Evolutionary conservation across 2,329 filamentous ascomycete genomes (phyloP).

Genomic region (Didymella keratinophila): DNA sequence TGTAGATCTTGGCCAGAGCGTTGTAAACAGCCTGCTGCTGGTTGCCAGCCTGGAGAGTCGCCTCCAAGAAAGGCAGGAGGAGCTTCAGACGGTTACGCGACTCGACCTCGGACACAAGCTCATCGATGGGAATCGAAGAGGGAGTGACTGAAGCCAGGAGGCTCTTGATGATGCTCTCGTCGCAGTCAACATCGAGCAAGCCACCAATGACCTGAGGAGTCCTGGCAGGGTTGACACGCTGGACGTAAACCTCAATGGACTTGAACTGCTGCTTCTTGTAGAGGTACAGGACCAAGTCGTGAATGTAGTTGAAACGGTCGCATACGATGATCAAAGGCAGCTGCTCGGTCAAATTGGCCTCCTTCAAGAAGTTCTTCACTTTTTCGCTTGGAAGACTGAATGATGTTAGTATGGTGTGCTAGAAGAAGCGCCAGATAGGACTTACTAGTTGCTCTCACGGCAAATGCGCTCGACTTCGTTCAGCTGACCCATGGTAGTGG

Average conservation of each 20-base stretch:
- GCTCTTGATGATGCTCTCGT: constrained; percentile 94
- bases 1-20: constrained; percentile 98
- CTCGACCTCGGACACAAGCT: constrained; percentile 94
- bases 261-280: constrained; percentile 99
- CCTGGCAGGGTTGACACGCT: constrained; percentile 90
- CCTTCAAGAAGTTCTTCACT: constrained; percentile 99
- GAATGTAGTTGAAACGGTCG: constrained; percentile 98
- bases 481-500: constrained; percentile 90
- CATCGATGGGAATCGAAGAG: constrained; percentile 87
- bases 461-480: constrained; percentile 98
- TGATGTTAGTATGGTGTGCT: neutral
- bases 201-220: constrained; percentile 94
- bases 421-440: neutral
- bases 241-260: constrained; percentile 97
- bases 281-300: constrained; percentile 93
- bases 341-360: constrained; percentile 89
- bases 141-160: constrained; percentile 86
- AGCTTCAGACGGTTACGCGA: constrained; percentile 94
- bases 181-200: constrained; percentile 94
- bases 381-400: constrained; percentile 84
- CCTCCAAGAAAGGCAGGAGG: constrained; percentile 93
- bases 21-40: constrained; percentile 98
- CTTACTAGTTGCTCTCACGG: constrained; percentile 74
- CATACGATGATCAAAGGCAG: constrained; percentile 97
- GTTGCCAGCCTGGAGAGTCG: constrained; percentile 86